Percentiles rank a stretch among this genome's conserved stretches.
Evolutionary conservation across 2,329 filamentous ascomycete genomes (phyloP).

Genomic region (Colletotrichum coccodes): DNA sequence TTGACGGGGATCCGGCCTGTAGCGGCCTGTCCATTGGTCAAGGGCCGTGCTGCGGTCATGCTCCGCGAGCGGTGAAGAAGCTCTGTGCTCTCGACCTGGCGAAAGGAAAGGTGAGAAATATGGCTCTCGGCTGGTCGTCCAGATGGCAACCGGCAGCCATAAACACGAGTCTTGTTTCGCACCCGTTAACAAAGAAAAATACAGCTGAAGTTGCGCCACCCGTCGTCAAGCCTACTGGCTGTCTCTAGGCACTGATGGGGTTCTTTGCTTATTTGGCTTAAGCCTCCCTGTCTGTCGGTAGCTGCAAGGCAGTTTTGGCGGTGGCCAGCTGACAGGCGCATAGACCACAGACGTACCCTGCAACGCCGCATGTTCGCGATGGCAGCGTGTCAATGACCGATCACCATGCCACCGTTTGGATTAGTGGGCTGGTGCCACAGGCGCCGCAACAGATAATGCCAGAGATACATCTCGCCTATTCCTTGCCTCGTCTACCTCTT

Average conservation of each 20-base stretch:
- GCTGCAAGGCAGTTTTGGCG: background rate
- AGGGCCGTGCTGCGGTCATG: constrained; percentile 2
- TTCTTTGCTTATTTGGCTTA: background rate
- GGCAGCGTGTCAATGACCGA: constrained; percentile 11
- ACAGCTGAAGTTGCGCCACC: background rate
- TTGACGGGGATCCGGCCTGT: background rate
- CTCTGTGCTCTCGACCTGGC: background rate
- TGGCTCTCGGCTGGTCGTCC: background rate
- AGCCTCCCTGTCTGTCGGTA: background rate
- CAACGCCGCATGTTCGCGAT: constrained; percentile 11
- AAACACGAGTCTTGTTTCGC: too few relatives aligned
- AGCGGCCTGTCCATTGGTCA: constrained; percentile 7
- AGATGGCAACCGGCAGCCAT: background rate
- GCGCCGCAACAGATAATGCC: constrained; percentile 5
- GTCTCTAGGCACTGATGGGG: background rate
- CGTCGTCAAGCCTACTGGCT: background rate
- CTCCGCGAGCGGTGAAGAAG: background rate
- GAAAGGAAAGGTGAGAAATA: background rate
- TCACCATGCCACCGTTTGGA: constrained; percentile 5
- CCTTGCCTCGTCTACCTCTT: constrained; percentile 23
- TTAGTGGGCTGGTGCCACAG: constrained; percentile 16
- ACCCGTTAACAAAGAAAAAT: background rate
- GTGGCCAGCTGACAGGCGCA: background rate
- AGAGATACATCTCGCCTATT: constrained; percentile 18
- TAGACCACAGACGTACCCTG: constrained; percentile 3